Evolutionary conservation across 1,284 basidiomycete species (phyloP).

Genomic region (Austroboletus niveus): DNA sequence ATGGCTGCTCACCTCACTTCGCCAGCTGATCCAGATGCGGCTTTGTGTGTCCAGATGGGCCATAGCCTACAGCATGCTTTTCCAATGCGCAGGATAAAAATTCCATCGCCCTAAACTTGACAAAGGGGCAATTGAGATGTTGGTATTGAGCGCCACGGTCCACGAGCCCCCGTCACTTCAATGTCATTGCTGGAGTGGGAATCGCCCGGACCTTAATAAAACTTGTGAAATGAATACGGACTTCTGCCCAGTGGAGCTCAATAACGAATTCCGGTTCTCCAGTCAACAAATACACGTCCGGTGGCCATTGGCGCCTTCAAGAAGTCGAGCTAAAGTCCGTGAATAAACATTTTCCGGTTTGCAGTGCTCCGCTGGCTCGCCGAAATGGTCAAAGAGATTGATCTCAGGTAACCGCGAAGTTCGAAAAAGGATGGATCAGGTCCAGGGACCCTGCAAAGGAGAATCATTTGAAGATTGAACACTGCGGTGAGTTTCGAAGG

Average conservation of each 20-base stretch:
- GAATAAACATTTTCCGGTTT: neutral
- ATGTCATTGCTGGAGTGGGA: conserved; percentile 17
- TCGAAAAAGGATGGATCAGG: neutral
- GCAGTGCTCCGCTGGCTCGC: neutral
- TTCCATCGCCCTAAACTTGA: conserved; percentile 6
- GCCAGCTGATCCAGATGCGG: conserved; percentile 20
- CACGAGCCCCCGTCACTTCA: neutral
- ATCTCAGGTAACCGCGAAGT: neutral
- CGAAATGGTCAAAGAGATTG: neutral
- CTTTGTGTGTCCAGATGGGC: conserved; percentile 22
- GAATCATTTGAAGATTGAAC: neutral
- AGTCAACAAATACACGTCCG: neutral
- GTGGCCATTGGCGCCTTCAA: neutral
- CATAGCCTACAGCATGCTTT: conserved; percentile 25
- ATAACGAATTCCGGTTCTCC: neutral
- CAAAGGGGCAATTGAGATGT: conserved; percentile 2
- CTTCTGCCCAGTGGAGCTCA: conserved; percentile 3
- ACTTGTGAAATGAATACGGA: conserved; percentile 14
- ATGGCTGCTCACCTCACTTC: conserved; percentile 29
- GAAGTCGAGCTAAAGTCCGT: neutral
- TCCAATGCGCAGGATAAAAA: conserved; percentile 21
- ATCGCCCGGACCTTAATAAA: conserved; percentile 19
- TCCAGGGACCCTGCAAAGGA: neutral
- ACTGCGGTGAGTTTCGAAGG: conserved; percentile 1
- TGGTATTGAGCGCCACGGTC: neutral